These are phyloP conservation scores for Gilbertella persicaria DNA, from an alignment of 371 early-diverging fungal genomes.

Conservation along the genomic window DNA sequence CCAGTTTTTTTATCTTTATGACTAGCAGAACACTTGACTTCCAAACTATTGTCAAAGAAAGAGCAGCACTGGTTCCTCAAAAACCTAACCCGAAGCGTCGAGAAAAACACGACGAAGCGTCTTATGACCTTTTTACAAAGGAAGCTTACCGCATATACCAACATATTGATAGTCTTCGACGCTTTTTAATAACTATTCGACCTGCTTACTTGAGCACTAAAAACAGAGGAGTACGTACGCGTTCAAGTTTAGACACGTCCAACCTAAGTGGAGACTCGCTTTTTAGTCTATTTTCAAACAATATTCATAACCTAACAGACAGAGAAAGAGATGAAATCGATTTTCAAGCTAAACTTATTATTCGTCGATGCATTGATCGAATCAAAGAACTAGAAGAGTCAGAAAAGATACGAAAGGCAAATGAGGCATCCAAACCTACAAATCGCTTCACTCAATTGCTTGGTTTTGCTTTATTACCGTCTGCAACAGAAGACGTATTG, in stretches of 20 bases:
- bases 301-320: conserved; percentile 42
- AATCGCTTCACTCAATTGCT: conserved; percentile 27
- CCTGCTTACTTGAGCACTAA: conserved; percentile 46
- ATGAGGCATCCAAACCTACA: conserved; percentile 13
- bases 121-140: conserved; percentile 46
- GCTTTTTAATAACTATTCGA: conserved; percentile 47
- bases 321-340: conserved; percentile 62
- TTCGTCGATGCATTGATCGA: conserved; percentile 54
- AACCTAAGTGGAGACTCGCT: conserved; percentile 17
- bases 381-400: conserved; percentile 53
- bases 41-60: conserved; percentile 19
- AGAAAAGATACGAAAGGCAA: conserved; percentile 32
- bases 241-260: neutral
- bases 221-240: conserved; percentile 15
- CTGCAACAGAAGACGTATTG: conserved; percentile 37
- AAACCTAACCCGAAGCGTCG: neutral
- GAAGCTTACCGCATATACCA: conserved; percentile 56
- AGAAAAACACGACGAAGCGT: conserved; percentile 14
- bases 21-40: conserved; percentile 27
- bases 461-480: conserved; percentile 8
- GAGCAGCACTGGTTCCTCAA: conserved; percentile 3
- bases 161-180: conserved; percentile 43
- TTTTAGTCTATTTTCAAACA: conserved; percentile 38
- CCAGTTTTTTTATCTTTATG: no score
- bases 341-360: conserved; percentile 58